Conservation (phyloP, 208 protist species). For the Wallacemonas sp. region DNA sequence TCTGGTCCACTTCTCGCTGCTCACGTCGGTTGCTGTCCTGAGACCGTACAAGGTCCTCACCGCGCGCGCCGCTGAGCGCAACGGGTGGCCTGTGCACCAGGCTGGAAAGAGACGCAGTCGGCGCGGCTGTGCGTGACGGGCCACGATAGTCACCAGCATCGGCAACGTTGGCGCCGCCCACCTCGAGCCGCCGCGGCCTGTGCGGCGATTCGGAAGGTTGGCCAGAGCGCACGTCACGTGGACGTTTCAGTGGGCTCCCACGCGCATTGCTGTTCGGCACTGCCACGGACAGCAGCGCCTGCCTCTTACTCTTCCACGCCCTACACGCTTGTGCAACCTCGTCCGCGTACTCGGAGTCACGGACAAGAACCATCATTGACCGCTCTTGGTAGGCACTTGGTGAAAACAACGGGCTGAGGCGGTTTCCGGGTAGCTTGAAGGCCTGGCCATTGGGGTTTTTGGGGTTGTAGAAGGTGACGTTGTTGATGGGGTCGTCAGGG, state of each 20-base stretch:
- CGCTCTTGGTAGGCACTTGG: slow-evolving; percentile 65
- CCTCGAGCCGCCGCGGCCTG: slow-evolving; percentile 5
- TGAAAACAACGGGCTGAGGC: slow-evolving; percentile 64
- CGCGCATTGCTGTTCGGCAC: slow-evolving; percentile 39
- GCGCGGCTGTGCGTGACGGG: too few species aligned
- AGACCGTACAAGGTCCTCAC: too few species aligned
- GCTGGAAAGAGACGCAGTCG: too few species aligned
- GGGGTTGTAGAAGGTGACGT: slow-evolving; percentile 70
- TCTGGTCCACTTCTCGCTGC: too few species aligned
- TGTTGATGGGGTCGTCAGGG: slow-evolving; percentile 71
- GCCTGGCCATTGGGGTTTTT: slow-evolving; percentile 41
- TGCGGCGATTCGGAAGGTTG: slow-evolving; percentile 7
- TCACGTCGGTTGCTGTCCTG: too few species aligned
- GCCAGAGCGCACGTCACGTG: not conserved
- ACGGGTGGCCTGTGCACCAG: too few species aligned
- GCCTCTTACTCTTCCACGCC: slow-evolving; percentile 21
- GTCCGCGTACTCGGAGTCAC: slow-evolving; percentile 17
- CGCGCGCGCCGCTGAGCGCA: too few species aligned
- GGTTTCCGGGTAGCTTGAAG: slow-evolving; percentile 42
- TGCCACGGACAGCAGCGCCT: slow-evolving; percentile 22
- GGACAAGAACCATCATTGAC: slow-evolving; percentile 82
- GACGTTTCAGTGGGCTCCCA: not conserved
- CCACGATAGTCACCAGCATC: too few species aligned
- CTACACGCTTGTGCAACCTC: slow-evolving; percentile 21
- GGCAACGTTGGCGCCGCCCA: not conserved